These are phyloP conservation scores for Lactifluus volemus DNA, from an alignment of 768 basidiomycete species.

Conservation along the genomic window DNA sequence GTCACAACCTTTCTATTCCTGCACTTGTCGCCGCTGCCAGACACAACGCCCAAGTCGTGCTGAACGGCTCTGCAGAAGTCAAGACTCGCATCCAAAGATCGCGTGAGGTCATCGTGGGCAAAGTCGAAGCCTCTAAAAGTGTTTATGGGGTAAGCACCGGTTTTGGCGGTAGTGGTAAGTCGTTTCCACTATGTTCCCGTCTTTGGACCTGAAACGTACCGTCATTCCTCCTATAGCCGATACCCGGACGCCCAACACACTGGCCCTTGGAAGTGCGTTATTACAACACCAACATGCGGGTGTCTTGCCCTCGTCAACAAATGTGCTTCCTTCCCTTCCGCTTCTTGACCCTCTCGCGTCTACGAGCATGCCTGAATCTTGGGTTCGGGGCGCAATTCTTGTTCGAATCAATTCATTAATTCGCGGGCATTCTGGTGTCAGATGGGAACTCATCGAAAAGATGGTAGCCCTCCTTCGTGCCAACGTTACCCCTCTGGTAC, in stretches of 20 bases:
- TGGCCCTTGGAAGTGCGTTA: constrained; percentile 72
- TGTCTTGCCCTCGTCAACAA: constrained; percentile 53
- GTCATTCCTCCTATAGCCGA: constrained; percentile 41
- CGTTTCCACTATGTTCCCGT: not conserved
- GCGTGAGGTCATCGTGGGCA: constrained; percentile 53
- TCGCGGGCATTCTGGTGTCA: constrained; percentile 80
- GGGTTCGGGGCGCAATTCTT: constrained; percentile 83
- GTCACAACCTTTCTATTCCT: constrained; percentile 62
- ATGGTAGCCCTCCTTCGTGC: constrained; percentile 65
- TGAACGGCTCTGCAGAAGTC: constrained; percentile 41
- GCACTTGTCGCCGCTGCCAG: constrained; percentile 73
- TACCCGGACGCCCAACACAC: constrained; percentile 67
- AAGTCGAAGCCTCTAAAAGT: constrained; percentile 57
- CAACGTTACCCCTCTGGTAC: constrained; percentile 72
- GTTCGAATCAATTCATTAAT: constrained; percentile 86
- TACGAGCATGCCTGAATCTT: constrained; percentile 74
- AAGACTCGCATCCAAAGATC: constrained; percentile 51
- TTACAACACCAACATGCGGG: constrained; percentile 78
- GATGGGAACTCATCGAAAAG: constrained; percentile 70
- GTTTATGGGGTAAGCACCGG: constrained; percentile 84
- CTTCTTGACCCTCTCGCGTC: constrained; percentile 60
- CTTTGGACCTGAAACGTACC: constrained; percentile 16
- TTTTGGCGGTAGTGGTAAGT: constrained; percentile 70
- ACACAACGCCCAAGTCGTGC: constrained; percentile 41
- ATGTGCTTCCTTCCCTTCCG: constrained; percentile 46